These are phyloP conservation scores for Scleromitrula shiraiana DNA, from an alignment of 2,329 filamentous ascomycete species.

Conservation along the genomic window DNA sequence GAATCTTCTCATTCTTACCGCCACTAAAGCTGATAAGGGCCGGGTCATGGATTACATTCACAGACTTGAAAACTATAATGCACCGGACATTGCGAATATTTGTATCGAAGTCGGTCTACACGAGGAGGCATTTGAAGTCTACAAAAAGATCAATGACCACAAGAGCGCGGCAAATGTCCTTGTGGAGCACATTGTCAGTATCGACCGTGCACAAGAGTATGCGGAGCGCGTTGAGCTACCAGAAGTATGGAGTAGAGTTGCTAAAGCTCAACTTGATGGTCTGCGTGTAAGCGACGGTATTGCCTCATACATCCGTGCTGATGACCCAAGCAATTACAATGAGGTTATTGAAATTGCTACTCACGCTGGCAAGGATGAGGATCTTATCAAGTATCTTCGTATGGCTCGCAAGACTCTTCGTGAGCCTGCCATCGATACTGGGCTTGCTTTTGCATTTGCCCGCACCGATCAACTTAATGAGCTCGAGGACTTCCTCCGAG, in stretches of 20 bases:
- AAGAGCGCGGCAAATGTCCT: constrained; percentile 81
- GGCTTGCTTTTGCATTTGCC: constrained; percentile 86
- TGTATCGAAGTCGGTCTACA: constrained; percentile 92
- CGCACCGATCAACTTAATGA: constrained; percentile 86
- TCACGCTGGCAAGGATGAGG: constrained; percentile 93
- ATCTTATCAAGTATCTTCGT: constrained; percentile 89
- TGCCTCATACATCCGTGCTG: constrained; percentile 93
- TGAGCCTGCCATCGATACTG: constrained; percentile 89
- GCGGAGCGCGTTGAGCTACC: constrained; percentile 90
- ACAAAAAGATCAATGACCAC: constrained; percentile 95
- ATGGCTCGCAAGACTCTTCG: constrained; percentile 97
- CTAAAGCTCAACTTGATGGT: constrained; percentile 94
- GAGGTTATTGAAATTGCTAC: constrained; percentile 97
- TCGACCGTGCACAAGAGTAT: constrained; percentile 92
- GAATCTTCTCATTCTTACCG: constrained; percentile 92
- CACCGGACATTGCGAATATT: constrained; percentile 85
- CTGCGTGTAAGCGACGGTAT: constrained; percentile 88
- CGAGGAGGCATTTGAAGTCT: constrained; percentile 97
- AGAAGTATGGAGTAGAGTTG: constrained; percentile 97
- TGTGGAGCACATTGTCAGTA: constrained; percentile 94
- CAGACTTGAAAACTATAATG: constrained; percentile 78
- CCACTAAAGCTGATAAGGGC: constrained; percentile 91
- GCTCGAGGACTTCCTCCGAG: constrained; percentile 90
- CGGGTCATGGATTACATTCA: constrained; percentile 96
- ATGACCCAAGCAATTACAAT: constrained; percentile 83